Evolutionary conservation across 176 grass and related monocot species (phyloP), one percentile per base, ranked within the genome.

Genomic region (Echinochloa phyllopogon): DNA sequence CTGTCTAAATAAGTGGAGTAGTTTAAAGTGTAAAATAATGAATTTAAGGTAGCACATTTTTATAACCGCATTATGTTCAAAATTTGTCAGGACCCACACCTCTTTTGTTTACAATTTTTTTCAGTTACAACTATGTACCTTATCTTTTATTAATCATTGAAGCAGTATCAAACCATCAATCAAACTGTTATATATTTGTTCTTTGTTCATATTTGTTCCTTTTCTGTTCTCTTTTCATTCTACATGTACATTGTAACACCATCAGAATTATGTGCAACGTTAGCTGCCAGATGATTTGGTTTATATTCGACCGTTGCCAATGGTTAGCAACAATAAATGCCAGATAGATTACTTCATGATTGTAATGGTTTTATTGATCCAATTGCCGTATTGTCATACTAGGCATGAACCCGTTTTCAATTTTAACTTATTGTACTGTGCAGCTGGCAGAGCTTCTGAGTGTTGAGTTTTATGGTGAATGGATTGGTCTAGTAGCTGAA

Each of bases 401-500:
- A 69, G n/a, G 42, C 80, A 69, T 18, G 15, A 69, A 44, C 39
- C 27, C 20, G n/a, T 77, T 66, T 82, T 13, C 42, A 12, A 79
- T 69, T 60, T 10, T 71, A 74, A 45, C 39, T n/a, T 73, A 55
- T 82, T 85, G 52, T 69, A 73, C 60, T 77, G 27, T 80, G 85
- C 92, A 99, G 97, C 86, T 99, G 55, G 90, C 97, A 44, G 97
- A 99, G 82, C 94, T 99, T 79, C 63, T 94, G 65, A 99, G 33
- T 84, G 75, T 99, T 72, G 97, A 99, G 75, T 94, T 99, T 75
- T 99, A 99, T 89, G 90, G 86, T 65, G 94, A 99, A 38, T 99
- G 97, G 97, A 96, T 99, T 92, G 85, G 86, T 52, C 84, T 99
- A 58, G 92, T 99, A 78, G 92, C n/a, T n/a, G n/a, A n/a, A n/a